Evolutionary conservation across 2,329 filamentous ascomycete species (phyloP).

Genomic region (Arthroderma sp.): DNA sequence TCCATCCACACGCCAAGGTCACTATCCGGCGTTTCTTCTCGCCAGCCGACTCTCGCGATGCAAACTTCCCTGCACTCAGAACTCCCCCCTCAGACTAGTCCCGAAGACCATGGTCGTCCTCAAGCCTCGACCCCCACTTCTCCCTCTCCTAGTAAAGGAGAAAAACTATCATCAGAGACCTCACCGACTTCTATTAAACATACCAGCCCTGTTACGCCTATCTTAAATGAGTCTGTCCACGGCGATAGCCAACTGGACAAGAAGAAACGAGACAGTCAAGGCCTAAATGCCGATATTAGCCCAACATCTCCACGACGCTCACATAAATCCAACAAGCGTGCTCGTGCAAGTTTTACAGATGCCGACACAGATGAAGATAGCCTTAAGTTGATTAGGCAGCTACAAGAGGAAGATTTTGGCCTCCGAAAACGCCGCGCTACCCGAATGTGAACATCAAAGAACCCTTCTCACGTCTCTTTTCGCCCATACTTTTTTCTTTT

Average conservation of each 20-base stretch:
- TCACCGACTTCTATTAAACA: constrained; percentile 17
- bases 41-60: constrained; percentile 22
- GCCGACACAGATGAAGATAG: constrained; percentile 30
- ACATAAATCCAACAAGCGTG: constrained; percentile 17
- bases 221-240: constrained; percentile 23
- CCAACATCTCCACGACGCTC: constrained; percentile 6
- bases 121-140: constrained; percentile 7
- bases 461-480: neutral
- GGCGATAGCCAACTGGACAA: constrained; percentile 32
- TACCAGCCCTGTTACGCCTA: constrained; percentile 12
- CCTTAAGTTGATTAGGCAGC: constrained; percentile 30
- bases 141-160: constrained; percentile 3
- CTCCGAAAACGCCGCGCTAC: constrained; percentile 23
- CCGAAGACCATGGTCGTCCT: neutral
- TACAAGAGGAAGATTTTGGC: constrained; percentile 35
- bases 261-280: constrained; percentile 39
- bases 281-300: constrained; percentile 29
- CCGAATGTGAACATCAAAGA: constrained; percentile 5
- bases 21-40: constrained; percentile 32
- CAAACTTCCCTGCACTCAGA: neutral
- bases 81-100: neutral
- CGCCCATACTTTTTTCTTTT: constrained; percentile 2
- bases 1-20: constrained; percentile 25
- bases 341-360: constrained; percentile 16
- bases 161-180: constrained; percentile 4